Evolutionary conservation across 1,284 basidiomycete genomes (phyloP), one percentile per base, ranked within the genome.

Genomic region (Cystobasidium slooffiae): DNA sequence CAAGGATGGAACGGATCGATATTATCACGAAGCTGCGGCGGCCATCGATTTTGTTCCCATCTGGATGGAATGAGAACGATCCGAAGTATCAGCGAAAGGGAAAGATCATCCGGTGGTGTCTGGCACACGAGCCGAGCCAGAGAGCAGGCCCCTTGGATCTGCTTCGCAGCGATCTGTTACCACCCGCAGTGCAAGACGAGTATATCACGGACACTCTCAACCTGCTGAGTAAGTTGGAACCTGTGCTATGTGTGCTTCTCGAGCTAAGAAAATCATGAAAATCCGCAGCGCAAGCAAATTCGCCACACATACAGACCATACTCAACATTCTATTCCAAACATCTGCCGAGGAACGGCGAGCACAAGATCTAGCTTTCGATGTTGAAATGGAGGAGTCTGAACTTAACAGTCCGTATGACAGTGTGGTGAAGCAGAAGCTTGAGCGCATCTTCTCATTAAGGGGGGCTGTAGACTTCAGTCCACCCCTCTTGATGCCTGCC

Each of bases 1-100:
- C 79, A 0, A 75, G 77, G 41, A 80, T 80, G 79, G 79, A 80
- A 66, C 76, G 79, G 0, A 78, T 80, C 10, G 68, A 77, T 53
- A 77, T 79, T 14, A 43, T 80, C 10, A 78, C 77, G 49, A 75
- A 75, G 7, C 72, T 80, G 0, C 75, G 79, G 5, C 58, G 70
- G 2, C 79, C 78, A 10, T 74, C 78, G 10, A 75, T 80, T 39
- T 49, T 67, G n/a, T 80, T 80, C 24, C 79, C 79, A 14, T 8
- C 69, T 1, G 65, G 75, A 3, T 80, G 78, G 79, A 74, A 78
- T 64, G 49, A 74, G 12, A 31, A 39, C 3, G 72, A 73, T 46
- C 75, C 70, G 6, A 66, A 58, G n/a, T 55, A 77, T 12, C 72
- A 69, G 18, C 72, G 78, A 1, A 78, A 80, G 31, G 78, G 77